phyloP scores from a whole-genome alignment of 106 monocot genomes.

The Phalaenopsis equestris region DNA sequence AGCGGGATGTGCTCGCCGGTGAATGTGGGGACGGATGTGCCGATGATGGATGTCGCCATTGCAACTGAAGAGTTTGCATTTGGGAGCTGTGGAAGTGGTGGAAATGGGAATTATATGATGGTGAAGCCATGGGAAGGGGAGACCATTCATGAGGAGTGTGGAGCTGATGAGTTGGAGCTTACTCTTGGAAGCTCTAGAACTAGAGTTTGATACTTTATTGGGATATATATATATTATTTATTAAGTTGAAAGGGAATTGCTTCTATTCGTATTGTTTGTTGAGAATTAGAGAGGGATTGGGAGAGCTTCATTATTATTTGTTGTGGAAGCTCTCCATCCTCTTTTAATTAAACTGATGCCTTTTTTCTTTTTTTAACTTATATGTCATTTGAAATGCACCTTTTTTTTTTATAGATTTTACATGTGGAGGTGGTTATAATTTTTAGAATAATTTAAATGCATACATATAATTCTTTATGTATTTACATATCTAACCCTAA shows the following conservation, averaged over 20 bases:
- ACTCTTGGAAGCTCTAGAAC: constrained; percentile 47
- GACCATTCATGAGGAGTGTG: constrained; percentile 54
- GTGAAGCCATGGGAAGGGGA: constrained; percentile 72
- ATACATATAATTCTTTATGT: no score
- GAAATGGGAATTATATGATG: neutral
- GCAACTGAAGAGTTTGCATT: constrained; percentile 38
- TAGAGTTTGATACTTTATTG: neutral
- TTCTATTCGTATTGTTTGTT: neutral
- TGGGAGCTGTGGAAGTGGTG: constrained; percentile 17
- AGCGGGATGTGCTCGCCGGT: constrained; percentile 49
- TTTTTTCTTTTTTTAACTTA: neutral
- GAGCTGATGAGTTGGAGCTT: constrained; percentile 46
- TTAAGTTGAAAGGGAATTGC: neutral
- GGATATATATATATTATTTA: neutral
- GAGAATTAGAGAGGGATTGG: neutral
- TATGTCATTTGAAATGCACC: neutral
- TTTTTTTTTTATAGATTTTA: neutral
- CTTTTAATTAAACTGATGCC: neutral
- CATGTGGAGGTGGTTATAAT: no score
- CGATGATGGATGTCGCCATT: constrained; percentile 4
- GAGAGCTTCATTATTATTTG: neutral
- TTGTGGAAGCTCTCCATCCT: neutral
- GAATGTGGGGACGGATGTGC: neutral
- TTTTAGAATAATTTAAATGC: no score
- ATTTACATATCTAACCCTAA: no score